Conservation (phyloP, 2,329 filamentous ascomycete species). For the Curvularia lunata region DNA sequence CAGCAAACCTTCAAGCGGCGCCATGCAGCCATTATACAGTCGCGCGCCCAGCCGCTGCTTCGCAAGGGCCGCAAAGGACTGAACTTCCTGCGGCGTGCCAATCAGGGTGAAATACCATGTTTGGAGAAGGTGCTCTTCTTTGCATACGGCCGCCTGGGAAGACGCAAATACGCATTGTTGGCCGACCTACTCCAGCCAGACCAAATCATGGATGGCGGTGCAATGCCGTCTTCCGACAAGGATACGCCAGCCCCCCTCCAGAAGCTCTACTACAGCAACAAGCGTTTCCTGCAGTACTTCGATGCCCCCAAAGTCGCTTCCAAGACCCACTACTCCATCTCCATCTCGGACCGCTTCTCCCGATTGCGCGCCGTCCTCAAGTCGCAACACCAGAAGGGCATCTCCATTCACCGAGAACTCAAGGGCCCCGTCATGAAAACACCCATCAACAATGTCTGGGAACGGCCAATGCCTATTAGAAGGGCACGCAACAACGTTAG, state of each 20-base stretch:
- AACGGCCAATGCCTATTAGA: slow-evolving; percentile 53
- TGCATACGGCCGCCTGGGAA: slow-evolving; percentile 65
- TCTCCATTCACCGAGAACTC: slow-evolving; percentile 30
- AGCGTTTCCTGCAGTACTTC: slow-evolving; percentile 40
- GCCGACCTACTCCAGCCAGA: slow-evolving; percentile 35
- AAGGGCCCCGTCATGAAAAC: slow-evolving; percentile 41
- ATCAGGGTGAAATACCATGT: slow-evolving; percentile 59
- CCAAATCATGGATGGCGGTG: slow-evolving; percentile 13
- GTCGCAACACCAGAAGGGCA: slow-evolving; percentile 30
- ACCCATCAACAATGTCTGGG: slow-evolving; percentile 55
- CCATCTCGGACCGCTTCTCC: slow-evolving; percentile 41
- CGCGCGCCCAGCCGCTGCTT: slow-evolving; percentile 30
- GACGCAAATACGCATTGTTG: slow-evolving; percentile 56
- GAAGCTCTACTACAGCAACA: slow-evolving; percentile 45
- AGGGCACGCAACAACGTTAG: slow-evolving; percentile 53
- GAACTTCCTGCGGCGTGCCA: slow-evolving; percentile 59
- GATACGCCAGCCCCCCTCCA: slow-evolving; percentile 37
- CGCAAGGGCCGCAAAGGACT: slow-evolving; percentile 46
- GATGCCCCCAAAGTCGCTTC: slow-evolving; percentile 32
- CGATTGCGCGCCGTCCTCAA: slow-evolving; percentile 39
- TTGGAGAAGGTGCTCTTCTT: slow-evolving; percentile 60
- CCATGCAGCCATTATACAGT: slow-evolving; percentile 27
- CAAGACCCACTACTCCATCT: slow-evolving; percentile 25
- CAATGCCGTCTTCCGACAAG: not conserved
- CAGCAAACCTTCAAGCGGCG: slow-evolving; percentile 33